Percentiles rank a stretch among this genome's conserved stretches.
Conservation (phyloP, 2,329 filamentous ascomycete genomes). For the Clarireedia sp. region DNA sequence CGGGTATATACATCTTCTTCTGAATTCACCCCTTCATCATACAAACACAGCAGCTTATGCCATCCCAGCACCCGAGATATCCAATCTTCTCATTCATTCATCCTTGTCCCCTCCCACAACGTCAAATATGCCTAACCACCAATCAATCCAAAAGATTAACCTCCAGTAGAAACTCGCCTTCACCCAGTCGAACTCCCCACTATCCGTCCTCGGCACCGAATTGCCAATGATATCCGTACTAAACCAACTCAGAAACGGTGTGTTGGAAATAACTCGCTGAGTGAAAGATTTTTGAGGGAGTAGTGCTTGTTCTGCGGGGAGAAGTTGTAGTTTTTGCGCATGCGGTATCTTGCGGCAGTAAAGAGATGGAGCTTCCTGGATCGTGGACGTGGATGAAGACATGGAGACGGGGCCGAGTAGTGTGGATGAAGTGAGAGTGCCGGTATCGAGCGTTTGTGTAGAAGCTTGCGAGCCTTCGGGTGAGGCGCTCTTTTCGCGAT, state of each 20-base stretch:
- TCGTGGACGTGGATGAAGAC: conserved; percentile 23
- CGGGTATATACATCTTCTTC: neutral
- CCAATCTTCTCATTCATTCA: conserved; percentile 4
- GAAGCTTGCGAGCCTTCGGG: conserved; percentile 26
- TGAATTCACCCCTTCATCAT: neutral
- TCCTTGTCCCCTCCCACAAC: conserved; percentile 38
- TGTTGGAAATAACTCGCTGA: conserved; percentile 54
- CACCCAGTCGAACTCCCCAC: conserved; percentile 71
- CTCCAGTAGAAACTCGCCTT: conserved; percentile 60
- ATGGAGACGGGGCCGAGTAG: conserved; percentile 13
- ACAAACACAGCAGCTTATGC: too few relatives aligned
- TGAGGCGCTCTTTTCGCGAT: conserved; percentile 20
- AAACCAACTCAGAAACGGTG: conserved; percentile 67
- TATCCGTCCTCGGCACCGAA: conserved; percentile 63
- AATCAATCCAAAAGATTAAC: conserved; percentile 55
- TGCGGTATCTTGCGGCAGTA: conserved; percentile 58
- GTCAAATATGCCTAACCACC: conserved; percentile 49
- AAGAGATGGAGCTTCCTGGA: conserved; percentile 26
- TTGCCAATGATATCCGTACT: conserved; percentile 65
- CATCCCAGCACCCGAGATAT: neutral
- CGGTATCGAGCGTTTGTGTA: conserved; percentile 52
- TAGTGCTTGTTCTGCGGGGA: conserved; percentile 62
- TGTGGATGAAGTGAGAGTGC: conserved; percentile 36
- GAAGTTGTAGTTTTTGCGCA: conserved; percentile 55
- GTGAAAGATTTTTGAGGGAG: conserved; percentile 58